Conservation (phyloP, 2,329 filamentous ascomycete species). For the Penicillium griseofulvum region DNA sequence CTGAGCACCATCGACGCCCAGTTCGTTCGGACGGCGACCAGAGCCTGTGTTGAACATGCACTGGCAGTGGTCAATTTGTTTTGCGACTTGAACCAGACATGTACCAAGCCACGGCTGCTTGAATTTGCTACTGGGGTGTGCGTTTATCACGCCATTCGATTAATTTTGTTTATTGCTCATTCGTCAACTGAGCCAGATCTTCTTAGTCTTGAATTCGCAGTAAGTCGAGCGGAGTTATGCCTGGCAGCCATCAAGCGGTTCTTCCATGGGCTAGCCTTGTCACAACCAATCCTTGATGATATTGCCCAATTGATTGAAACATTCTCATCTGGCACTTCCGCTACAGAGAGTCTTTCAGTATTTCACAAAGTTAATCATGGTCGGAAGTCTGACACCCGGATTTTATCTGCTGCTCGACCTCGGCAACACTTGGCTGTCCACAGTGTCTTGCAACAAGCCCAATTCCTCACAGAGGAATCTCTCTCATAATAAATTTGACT, state of each 20-base stretch:
- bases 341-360: background rate
- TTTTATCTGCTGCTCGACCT: background rate
- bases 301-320: background rate
- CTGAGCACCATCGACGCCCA: background rate
- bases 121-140: background rate
- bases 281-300: background rate
- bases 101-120: background rate
- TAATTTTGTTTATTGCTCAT: background rate
- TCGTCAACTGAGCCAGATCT: background rate
- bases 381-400: background rate
- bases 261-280: background rate
- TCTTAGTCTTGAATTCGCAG: background rate
- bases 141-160: background rate
- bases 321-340: background rate
- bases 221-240: background rate
- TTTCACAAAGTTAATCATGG: background rate
- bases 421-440: background rate
- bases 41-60: background rate
- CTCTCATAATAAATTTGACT: background rate
- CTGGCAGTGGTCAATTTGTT: background rate
- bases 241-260: background rate
- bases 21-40: background rate
- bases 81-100: background rate
- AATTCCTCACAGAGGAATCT: background rate
- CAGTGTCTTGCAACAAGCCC: constrained; percentile 23